phyloP scores from a whole-genome alignment of 2,329 filamentous ascomycete genomes.

The Pestalotiopsis sp. region DNA sequence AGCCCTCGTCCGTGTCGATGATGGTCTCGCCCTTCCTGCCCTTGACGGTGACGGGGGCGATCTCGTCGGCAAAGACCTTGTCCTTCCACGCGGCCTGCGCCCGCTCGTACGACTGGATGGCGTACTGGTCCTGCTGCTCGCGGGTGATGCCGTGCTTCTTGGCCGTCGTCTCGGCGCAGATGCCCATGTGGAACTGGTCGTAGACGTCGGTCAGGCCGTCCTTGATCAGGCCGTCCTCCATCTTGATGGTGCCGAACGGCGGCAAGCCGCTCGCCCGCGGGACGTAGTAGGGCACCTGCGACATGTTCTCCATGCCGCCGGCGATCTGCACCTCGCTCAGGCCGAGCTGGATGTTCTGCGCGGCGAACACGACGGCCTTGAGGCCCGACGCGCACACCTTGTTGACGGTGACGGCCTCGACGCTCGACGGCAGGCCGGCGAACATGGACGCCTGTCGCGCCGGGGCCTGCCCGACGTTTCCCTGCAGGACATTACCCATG shows the following conservation, averaged over 20 bases:
- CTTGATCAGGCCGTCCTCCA: conserved; percentile 91
- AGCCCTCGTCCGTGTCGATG: conserved; percentile 85
- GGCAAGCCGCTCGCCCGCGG: conserved; percentile 80
- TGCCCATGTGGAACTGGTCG: conserved; percentile 96
- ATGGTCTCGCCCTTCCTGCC: conserved; percentile 81
- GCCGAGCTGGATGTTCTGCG: conserved; percentile 92
- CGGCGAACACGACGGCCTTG: conserved; percentile 88
- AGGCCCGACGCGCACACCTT: conserved; percentile 97
- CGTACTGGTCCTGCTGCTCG: conserved; percentile 88
- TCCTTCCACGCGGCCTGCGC: conserved; percentile 88
- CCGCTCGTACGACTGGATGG: conserved; percentile 85
- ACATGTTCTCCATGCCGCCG: conserved; percentile 99
- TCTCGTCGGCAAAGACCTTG: conserved; percentile 84
- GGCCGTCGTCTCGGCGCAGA: conserved; percentile 92
- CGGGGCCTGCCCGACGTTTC: conserved; percentile 82
- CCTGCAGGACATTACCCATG: conserved; percentile 95
- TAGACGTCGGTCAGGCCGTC: conserved; percentile 97
- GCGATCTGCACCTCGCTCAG: conserved; percentile 86
- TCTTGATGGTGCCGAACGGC: conserved; percentile 81
- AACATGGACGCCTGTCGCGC: conserved; percentile 90
- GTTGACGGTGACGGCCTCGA: conserved; percentile 93
- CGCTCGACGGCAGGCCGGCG: conserved; percentile 76
- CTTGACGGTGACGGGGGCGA: conserved; percentile 84
- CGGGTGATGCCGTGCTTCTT: conserved; percentile 82
- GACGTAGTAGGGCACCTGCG: conserved; percentile 87